Conservation (phyloP, 148 eudicot genomes). For the Euryodendron excelsum region DNA sequence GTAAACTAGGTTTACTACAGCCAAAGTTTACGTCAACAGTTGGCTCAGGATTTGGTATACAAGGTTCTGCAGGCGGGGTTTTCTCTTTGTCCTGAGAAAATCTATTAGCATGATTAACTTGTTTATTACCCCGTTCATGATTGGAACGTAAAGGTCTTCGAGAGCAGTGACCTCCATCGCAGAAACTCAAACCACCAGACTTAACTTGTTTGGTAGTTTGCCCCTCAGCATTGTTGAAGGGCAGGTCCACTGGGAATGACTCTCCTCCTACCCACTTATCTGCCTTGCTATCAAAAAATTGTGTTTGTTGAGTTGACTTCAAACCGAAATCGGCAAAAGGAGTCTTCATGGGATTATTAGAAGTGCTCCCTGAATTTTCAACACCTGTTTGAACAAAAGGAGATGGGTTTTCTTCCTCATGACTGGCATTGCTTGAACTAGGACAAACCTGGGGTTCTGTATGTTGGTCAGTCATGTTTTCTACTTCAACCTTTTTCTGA, state of each 20-base stretch:
- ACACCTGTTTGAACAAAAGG: not conserved
- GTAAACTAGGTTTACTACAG: not conserved
- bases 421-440: slow-evolving; percentile 15
- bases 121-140: not conserved
- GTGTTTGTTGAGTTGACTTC: not conserved
- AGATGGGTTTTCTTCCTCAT: slow-evolving; percentile 19
- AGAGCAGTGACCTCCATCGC: slow-evolving; percentile 1
- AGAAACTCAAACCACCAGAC: slow-evolving; percentile 7
- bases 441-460: slow-evolving; percentile 12
- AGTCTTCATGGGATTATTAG: not conserved
- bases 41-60: slow-evolving; percentile 12
- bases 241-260: not conserved
- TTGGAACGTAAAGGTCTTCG: not conserved
- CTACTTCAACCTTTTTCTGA: slow-evolving; percentile 25
- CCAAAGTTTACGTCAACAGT: slow-evolving; percentile 10
- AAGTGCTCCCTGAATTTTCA: slow-evolving; percentile 2
- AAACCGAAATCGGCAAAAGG: slow-evolving; percentile 12
- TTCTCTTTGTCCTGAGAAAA: slow-evolving; percentile 13
- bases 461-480: slow-evolving; percentile 11
- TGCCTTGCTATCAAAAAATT: slow-evolving; percentile 5
- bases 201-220: not conserved
- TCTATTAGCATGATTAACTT: not conserved
- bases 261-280: not conserved
- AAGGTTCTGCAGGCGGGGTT: slow-evolving; percentile 7
- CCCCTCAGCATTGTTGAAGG: slow-evolving; percentile 11